A percentile compares a stretch with the other conserved stretches of the same genome.
Conservation (phyloP, 2,329 filamentous ascomycete species). For the Pseudogymnoascus sp. region DNA sequence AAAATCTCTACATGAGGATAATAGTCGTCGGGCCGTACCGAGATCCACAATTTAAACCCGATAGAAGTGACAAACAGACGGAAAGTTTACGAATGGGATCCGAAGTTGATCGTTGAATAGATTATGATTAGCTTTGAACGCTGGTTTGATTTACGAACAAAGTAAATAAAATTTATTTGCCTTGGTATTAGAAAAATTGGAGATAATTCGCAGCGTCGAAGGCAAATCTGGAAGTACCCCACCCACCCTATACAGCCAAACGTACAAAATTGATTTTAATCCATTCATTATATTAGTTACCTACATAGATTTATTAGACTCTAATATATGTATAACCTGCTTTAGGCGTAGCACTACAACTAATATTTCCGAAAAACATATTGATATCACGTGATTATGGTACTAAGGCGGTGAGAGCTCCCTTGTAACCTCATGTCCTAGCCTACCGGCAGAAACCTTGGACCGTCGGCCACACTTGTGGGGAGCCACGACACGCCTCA, state of each 20-base stretch:
- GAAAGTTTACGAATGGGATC: background rate
- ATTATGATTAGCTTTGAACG: background rate
- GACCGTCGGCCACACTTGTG: background rate
- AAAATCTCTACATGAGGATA: constrained; percentile 1
- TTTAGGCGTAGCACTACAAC: background rate
- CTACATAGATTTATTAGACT: background rate
- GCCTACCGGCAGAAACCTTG: background rate
- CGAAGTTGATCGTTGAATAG: background rate
- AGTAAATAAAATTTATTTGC: background rate
- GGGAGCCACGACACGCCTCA: background rate
- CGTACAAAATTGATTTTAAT: background rate
- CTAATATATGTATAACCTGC: background rate
- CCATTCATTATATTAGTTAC: background rate
- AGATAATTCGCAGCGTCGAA: background rate
- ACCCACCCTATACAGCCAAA: background rate
- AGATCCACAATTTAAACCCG: constrained; percentile 3
- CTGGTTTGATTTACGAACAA: background rate
- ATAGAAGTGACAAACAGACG: background rate
- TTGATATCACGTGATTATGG: background rate
- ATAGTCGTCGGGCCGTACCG: constrained; percentile 5
- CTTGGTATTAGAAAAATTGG: background rate
- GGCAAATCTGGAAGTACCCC: background rate
- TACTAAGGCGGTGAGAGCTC: background rate
- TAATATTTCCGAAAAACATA: background rate
- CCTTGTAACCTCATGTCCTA: background rate